Conservation (phyloP, 805 yeast species). For the Clavispora fructus region DNA sequence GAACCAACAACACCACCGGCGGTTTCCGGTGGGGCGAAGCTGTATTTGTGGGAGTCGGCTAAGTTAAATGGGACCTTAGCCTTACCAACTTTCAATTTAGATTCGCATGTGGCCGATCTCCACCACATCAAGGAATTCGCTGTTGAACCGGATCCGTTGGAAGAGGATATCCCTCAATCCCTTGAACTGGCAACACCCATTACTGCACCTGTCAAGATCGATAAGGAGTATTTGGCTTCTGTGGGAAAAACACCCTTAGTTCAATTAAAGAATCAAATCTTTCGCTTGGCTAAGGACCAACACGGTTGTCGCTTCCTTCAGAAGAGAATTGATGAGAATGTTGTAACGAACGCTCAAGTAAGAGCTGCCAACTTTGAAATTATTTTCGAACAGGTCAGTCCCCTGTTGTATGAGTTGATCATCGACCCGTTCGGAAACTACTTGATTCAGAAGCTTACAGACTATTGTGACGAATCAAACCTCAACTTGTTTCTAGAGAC, state of each 20-base stretch:
- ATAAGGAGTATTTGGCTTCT: conserved; percentile 38
- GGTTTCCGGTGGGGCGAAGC: conserved; percentile 10
- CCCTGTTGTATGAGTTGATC: conserved; percentile 59
- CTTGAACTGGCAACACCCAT: neutral
- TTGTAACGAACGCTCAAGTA: conserved; percentile 23
- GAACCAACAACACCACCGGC: conserved; percentile 52
- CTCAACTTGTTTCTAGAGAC: conserved; percentile 51
- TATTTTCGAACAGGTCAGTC: conserved; percentile 55
- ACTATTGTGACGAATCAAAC: conserved; percentile 51
- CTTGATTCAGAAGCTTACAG: conserved; percentile 66
- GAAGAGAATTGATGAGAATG: conserved; percentile 53
- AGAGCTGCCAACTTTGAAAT: conserved; percentile 46
- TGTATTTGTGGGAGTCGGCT: conserved; percentile 26
- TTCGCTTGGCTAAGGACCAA: conserved; percentile 66
- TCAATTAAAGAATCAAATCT: conserved; percentile 48
- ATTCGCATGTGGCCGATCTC: conserved; percentile 8
- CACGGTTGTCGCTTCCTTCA: conserved; percentile 78
- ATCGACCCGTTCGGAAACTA: conserved; percentile 82
- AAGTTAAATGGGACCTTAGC: conserved; percentile 21
- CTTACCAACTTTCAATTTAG: conserved; percentile 26
- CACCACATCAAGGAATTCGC: neutral
- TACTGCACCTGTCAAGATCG: conserved; percentile 21
- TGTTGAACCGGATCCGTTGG: neutral
- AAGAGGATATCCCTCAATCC: neutral
- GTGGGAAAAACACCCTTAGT: conserved; percentile 44